Evolutionary conservation across 306 rosid genomes (phyloP), one percentile per base, ranked within the genome.

Genomic region (Castanea sativa): DNA sequence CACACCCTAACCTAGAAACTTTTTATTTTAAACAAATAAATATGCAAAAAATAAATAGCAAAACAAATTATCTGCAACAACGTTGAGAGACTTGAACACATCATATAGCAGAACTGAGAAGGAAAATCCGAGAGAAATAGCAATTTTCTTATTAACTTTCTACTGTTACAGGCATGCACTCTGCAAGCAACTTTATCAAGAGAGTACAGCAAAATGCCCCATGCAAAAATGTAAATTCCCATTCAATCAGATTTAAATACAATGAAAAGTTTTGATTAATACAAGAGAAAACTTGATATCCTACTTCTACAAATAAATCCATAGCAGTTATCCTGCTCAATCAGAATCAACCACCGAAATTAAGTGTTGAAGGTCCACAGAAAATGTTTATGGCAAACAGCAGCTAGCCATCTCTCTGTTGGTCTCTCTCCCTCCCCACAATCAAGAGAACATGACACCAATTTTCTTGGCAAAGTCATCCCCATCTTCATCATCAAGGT

Each of bases 391-490:
- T 76, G 73, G 29, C 61, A 74, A 55, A 57, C 69, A 61, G 81
- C 60, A 75, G 64, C 23, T 43, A 25, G 73, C 45, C 71, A 10
- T 49, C 52, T 14, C 43, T 32, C 33, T 71, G 45, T 56, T 9
- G 55, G 53, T 27, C 64, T 73, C 55, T 73, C 76, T 70, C 53
- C 65, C 55, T 65, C 29, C 64, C 72, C 73, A 25, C 49, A 33
- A 80, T 87, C 87, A 92, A 4, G 92, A 81, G 64, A 85, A 80
- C 83, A 91, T 19, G n/a, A 89, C 97, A 25, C 99, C 99, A 38
- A 92, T 94, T 89, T 92, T 94, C 91, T 94, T 94, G 16, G 97
- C 99, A 73, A 94, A 92, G 85, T 94, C 99, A 84, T 94, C 98
- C 61, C 90, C 97, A 2, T 91, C 94, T 77, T 90, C 98, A 8